Evolutionary conservation across 768 basidiomycete genomes (phyloP).

Genomic region (Amanita phalloides): DNA sequence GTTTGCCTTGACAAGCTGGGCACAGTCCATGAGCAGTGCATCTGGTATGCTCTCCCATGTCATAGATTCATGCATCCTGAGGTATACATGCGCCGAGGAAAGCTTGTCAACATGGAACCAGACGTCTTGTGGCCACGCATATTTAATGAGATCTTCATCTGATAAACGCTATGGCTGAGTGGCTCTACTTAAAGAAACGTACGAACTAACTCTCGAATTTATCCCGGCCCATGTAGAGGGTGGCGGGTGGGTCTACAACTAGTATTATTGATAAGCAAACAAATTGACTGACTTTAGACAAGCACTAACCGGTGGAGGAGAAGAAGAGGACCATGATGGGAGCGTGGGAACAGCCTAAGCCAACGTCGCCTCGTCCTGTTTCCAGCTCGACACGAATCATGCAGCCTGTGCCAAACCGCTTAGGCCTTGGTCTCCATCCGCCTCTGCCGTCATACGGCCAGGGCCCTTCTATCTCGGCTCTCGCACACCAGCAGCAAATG

Average conservation of each 20-base stretch:
- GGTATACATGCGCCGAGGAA: constrained; percentile 92
- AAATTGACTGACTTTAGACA: background rate
- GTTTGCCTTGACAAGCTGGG: constrained; percentile 95
- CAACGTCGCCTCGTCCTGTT: background rate
- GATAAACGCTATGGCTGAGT: background rate
- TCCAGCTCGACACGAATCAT: constrained; percentile 22
- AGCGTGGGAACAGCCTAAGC: background rate
- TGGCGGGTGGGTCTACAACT: constrained; percentile 57
- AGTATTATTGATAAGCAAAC: constrained; percentile 3
- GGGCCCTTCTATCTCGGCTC: constrained; percentile 85
- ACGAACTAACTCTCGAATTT: constrained; percentile 79
- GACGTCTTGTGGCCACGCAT: constrained; percentile 79
- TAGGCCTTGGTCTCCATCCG: constrained; percentile 84
- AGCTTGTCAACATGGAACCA: constrained; percentile 99
- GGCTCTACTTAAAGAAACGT: background rate
- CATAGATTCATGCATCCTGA: constrained; percentile 79
- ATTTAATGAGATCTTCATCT: constrained; percentile 96
- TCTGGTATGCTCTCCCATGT: constrained; percentile 84
- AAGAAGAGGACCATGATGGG: constrained; percentile 43
- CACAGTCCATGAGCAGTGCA: constrained; percentile 70
- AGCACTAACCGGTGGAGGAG: constrained; percentile 27
- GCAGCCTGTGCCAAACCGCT: constrained; percentile 63
- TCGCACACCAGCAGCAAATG: constrained; percentile 78
- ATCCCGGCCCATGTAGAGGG: constrained; percentile 92
- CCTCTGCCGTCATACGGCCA: constrained; percentile 83